A percentile compares a stretch with the other conserved stretches of the same genome.
phyloP scores from a whole-genome alignment of 2,329 filamentous ascomycete species.

The Aspergillus pseudoglaucus region DNA sequence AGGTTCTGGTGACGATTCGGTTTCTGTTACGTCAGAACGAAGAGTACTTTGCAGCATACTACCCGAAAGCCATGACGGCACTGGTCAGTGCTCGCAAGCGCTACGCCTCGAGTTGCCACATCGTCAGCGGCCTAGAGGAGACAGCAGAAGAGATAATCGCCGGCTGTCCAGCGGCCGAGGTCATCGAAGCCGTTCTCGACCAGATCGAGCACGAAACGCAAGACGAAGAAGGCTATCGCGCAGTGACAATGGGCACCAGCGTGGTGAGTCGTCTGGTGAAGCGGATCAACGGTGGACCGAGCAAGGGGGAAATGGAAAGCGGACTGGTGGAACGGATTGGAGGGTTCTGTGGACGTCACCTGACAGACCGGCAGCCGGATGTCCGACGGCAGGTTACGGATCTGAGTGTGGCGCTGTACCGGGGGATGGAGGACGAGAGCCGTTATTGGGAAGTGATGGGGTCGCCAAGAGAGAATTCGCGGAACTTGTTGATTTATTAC shows the following conservation, averaged over 20 bases:
- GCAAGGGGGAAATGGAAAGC: conserved; percentile 9
- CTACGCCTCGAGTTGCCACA: conserved; percentile 34
- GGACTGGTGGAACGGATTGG: conserved; percentile 24
- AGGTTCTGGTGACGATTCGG: conserved; percentile 37
- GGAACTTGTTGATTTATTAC: conserved; percentile 33
- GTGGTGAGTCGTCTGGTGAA: conserved; percentile 23
- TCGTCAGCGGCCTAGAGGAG: conserved; percentile 35
- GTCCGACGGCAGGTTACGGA: conserved; percentile 33
- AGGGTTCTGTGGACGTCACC: conserved; percentile 24
- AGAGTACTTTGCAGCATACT: conserved; percentile 28
- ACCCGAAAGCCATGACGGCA: conserved; percentile 29
- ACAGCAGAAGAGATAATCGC: conserved; percentile 30
- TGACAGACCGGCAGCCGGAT: conserved; percentile 30
- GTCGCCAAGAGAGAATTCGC: conserved; percentile 22
- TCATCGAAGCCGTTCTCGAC: conserved; percentile 30
- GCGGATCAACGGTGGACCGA: conserved; percentile 14
- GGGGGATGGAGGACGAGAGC: conserved; percentile 21
- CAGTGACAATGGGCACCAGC: conserved; percentile 30
- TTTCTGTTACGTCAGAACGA: conserved; percentile 33
- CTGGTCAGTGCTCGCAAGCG: conserved; percentile 32
- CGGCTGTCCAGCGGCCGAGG: conserved; percentile 19
- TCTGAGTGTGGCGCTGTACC: conserved; percentile 23
- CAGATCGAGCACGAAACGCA: conserved; percentile 24
- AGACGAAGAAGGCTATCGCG: conserved; percentile 24
- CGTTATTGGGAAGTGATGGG: conserved; percentile 25